phyloP scores from a whole-genome alignment of 2,329 filamentous ascomycete genomes.

The Podosphaera xanthii region DNA sequence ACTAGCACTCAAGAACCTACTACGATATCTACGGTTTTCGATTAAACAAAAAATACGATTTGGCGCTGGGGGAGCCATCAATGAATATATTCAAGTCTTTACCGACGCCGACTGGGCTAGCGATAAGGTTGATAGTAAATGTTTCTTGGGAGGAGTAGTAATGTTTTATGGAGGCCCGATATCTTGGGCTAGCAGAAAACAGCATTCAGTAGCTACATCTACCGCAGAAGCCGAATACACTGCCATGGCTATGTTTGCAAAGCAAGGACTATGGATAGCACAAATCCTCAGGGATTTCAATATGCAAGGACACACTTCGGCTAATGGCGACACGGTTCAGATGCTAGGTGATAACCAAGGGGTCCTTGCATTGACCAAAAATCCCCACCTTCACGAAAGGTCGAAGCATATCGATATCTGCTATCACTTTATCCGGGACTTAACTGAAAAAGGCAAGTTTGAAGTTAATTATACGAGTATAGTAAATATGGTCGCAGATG shows the following conservation, averaged over 20 bases:
- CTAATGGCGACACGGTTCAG: not conserved
- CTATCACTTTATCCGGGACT: no score
- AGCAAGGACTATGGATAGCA: not conserved
- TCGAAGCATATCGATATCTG: no score
- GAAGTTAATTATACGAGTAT: not conserved
- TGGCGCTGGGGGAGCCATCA: not conserved
- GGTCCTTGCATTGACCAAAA: not conserved
- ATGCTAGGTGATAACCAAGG: not conserved
- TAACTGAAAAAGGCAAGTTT: not conserved
- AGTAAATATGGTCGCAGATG: not conserved
- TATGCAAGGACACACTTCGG: not conserved
- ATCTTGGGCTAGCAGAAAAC: not conserved
- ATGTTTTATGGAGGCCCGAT: no score
- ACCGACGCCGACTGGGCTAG: not conserved
- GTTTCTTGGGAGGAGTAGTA: not conserved
- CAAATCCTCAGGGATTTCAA: not conserved
- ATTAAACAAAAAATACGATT: not conserved
- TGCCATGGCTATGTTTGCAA: not conserved
- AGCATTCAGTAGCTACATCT: not conserved
- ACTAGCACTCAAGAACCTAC: no score
- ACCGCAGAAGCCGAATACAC: not conserved
- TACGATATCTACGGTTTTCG: no score
- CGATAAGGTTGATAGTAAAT: not conserved
- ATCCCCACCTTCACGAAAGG: not conserved
- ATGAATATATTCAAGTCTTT: not conserved